phyloP scores from a whole-genome alignment of 306 rosid species.

The Castanopsis chinensis region DNA sequence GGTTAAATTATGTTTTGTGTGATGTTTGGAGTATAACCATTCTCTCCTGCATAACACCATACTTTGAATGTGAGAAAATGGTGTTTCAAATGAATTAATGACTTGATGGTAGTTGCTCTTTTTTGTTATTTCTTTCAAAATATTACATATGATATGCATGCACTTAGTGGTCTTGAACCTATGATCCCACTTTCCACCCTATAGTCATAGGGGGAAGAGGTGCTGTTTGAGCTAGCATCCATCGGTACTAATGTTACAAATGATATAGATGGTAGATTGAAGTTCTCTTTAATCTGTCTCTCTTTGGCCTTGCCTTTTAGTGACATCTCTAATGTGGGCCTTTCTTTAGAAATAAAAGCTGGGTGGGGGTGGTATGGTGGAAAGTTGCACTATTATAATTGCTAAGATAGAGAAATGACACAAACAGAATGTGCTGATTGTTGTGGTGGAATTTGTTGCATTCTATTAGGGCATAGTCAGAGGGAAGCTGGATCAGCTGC shows the following conservation, averaged over 20 bases:
- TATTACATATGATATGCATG: background rate
- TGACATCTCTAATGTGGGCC: background rate
- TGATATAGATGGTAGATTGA: background rate
- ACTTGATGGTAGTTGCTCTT: background rate
- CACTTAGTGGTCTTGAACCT: background rate
- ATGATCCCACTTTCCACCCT: too few species aligned
- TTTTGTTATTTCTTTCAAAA: background rate
- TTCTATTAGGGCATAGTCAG: slow-evolving; percentile 75
- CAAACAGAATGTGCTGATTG: slow-evolving; percentile 15
- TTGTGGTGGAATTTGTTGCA: slow-evolving; percentile 8
- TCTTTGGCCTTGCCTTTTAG: background rate
- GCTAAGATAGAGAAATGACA: slow-evolving; percentile 13
- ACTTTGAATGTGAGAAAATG: background rate
- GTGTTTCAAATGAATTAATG: background rate
- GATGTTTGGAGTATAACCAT: background rate
- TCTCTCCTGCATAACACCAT: background rate
- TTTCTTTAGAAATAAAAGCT: background rate
- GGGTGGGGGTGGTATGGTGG: too few species aligned
- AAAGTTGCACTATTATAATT: background rate
- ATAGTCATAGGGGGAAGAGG: too few species aligned
- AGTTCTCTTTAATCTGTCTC: background rate
- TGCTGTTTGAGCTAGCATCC: too few species aligned
- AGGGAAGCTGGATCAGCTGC: slow-evolving; percentile 93
- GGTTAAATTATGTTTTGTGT: background rate
- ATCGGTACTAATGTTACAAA: background rate